phyloP scores from a whole-genome alignment of 2,329 filamentous ascomycete species.

The Colletotrichum musicola region DNA sequence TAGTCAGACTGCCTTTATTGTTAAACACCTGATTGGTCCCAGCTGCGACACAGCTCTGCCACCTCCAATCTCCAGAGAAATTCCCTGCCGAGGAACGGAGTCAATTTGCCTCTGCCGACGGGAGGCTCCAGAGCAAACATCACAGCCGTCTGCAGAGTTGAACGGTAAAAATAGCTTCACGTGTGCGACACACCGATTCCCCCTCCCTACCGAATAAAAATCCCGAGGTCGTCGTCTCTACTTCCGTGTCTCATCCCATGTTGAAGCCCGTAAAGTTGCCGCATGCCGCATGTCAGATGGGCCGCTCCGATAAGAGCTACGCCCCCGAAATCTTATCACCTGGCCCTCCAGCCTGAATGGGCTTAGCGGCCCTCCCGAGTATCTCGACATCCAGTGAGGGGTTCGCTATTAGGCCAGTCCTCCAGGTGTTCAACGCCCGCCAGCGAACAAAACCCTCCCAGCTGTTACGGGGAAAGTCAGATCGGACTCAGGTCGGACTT shows the following conservation, averaged over 20 bases:
- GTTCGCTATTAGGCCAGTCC: background rate
- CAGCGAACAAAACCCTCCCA: constrained; percentile 1
- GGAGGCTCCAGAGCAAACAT: background rate
- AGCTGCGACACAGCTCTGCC: background rate
- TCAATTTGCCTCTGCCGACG: background rate
- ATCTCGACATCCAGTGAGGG: constrained; percentile 27
- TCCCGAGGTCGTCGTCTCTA: constrained; percentile 24
- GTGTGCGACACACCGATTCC: background rate
- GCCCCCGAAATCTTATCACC: constrained; percentile 15
- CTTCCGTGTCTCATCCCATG: constrained; percentile 25
- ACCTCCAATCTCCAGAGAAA: background rate
- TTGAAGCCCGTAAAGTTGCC: constrained; percentile 20
- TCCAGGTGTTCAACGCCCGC: constrained; percentile 15
- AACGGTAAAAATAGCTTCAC: constrained; percentile 8
- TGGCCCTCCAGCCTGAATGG: background rate
- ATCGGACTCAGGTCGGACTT: background rate
- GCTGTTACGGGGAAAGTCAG: background rate
- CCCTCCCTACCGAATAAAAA: background rate
- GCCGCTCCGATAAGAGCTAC: constrained; percentile 22
- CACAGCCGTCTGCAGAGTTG: background rate
- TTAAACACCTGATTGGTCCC: constrained; percentile 7
- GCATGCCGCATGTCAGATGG: constrained; percentile 32
- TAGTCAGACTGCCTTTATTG: background rate
- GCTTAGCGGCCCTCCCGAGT: constrained; percentile 28
- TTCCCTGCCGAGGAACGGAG: constrained; percentile 6